Evolutionary conservation across 1,284 basidiomycete species (phyloP), one percentile per base, ranked within the genome.

Genomic region (Hypsizygus ulmarius): DNA sequence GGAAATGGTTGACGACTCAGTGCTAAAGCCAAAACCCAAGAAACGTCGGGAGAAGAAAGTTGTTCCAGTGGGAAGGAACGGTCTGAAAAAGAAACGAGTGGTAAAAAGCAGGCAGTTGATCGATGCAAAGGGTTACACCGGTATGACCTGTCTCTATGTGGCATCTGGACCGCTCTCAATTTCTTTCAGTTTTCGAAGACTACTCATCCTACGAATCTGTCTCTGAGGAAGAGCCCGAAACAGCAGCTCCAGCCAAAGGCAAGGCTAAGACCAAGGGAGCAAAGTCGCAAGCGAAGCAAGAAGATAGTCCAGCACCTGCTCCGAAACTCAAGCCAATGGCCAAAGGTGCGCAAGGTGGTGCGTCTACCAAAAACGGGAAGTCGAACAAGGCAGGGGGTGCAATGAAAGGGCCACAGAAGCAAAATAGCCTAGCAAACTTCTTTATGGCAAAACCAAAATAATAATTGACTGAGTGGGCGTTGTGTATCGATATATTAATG

Each of bases 201-300:
- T 87, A 87, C 60, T 87, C 86, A 2, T 79, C 79, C 11, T 90
- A 87, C 60, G 87, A 91, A 64, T 88, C 86, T 5, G 83, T 85
- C 1, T 79, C 80, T 16, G 85, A 84, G 56, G 77, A 79, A 8
- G 75, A 73, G 27, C 66, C 73, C 50, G 57, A 67, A 11, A 72
- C 70, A 36, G 56, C 62, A 14, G 65, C 70, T 48, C 53, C 59
- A 4, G 52, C 57, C 11, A 67, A 68, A 51, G 39, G 51, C 16
- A 72, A 68, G 44, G 51, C 55, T 1, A 69, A 68, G 52, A 46
- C 51, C 0, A 65, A 64, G 53, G 55, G 52, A 12, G 47, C 53
- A 15, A 53, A 59, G 38, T 49, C 59, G 42, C 54, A 51, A 53
- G 59, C 58, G 41, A 51, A 51, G 54, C 57, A 36, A 19, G 47